phyloP scores from a whole-genome alignment of 2,329 filamentous ascomycete genomes.

The Colletotrichum neosansevieriae region DNA sequence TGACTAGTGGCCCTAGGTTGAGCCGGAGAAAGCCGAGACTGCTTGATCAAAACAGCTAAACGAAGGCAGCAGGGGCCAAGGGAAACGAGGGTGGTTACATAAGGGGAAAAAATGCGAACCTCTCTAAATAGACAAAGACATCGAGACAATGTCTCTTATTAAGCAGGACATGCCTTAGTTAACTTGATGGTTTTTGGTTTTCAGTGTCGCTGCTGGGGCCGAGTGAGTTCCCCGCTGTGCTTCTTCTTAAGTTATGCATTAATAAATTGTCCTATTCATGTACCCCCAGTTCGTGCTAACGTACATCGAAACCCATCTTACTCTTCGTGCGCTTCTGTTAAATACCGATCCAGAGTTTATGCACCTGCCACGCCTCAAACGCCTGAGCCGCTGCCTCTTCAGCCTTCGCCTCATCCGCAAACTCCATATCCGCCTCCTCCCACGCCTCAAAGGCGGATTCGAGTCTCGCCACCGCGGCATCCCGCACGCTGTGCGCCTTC shows the following conservation, averaged over 20 bases:
- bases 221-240: neutral
- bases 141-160: neutral
- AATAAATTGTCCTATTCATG: neutral
- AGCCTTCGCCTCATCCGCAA: neutral
- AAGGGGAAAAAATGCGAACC: too few species aligned
- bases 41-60: neutral
- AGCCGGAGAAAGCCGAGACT: neutral
- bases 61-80: neutral
- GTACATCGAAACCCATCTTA: neutral
- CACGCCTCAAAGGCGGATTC: neutral
- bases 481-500: neutral
- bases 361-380: neutral
- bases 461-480: neutral
- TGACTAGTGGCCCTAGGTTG: neutral
- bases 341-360: neutral
- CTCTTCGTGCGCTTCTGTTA: neutral
- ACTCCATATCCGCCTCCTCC: neutral
- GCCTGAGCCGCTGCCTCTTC: neutral
- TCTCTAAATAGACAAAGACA: too few species aligned
- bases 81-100: neutral
- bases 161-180: neutral
- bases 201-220: neutral
- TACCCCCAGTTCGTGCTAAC: neutral
- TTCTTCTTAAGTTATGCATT: neutral
- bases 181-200: neutral